Conservation (phyloP, 192 early-diverging fungal species). For the Backusella luteola region DNA sequence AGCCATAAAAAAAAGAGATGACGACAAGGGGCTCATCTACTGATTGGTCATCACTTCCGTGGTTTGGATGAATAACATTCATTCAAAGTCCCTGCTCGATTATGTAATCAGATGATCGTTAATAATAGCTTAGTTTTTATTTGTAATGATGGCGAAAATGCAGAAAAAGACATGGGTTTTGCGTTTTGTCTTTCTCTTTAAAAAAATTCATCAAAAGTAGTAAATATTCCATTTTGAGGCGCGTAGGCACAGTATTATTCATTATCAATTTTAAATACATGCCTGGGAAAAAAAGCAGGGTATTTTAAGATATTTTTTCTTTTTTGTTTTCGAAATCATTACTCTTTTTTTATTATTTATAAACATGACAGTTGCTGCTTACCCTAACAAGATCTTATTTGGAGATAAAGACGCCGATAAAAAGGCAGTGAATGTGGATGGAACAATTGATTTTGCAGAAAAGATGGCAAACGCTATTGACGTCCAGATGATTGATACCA, state of each 20-base stretch:
- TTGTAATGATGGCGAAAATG: background rate
- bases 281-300: background rate
- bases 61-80: background rate
- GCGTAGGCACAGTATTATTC: background rate
- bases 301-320: background rate
- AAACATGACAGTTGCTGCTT: background rate
- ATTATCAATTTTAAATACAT: background rate
- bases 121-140: background rate
- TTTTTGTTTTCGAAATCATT: background rate
- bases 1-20: background rate
- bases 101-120: background rate
- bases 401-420: background rate
- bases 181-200: background rate
- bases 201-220: background rate
- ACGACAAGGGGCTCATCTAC: background rate
- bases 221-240: background rate
- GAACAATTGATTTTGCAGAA: background rate
- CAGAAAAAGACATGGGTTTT: background rate
- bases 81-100: background rate
- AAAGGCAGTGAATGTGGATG: background rate
- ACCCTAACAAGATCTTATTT: conserved; percentile 4
- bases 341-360: background rate
- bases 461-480: conserved; percentile 40
- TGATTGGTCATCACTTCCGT: background rate
- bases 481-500: conserved; percentile 62